Evolutionary conservation across 2,329 filamentous ascomycete species (phyloP).

Genomic region (Pseudogymnoascus sp.): DNA sequence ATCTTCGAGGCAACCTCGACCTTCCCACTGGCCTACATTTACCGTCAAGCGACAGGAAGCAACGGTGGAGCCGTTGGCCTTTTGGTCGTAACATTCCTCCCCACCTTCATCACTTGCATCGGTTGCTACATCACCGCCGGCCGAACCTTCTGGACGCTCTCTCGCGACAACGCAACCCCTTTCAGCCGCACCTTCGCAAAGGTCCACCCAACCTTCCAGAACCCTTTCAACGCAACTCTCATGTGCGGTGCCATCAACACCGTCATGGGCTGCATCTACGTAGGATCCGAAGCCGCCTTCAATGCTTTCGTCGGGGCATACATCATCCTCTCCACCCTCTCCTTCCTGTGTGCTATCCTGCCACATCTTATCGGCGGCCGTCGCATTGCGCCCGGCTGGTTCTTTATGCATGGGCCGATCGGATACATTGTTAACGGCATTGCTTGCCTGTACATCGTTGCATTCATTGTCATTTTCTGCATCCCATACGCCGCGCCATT

Average conservation of each 20-base stretch:
- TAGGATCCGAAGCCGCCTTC: slow-evolving; percentile 56
- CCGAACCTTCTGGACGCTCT: slow-evolving; percentile 52
- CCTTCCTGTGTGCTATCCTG: slow-evolving; percentile 54
- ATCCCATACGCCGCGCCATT: slow-evolving; percentile 42
- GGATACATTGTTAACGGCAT: slow-evolving; percentile 43
- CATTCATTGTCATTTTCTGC: slow-evolving; percentile 54
- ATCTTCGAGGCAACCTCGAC: slow-evolving; percentile 38
- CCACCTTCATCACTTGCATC: slow-evolving; percentile 41
- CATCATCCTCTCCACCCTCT: slow-evolving; percentile 44
- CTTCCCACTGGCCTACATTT: slow-evolving; percentile 59
- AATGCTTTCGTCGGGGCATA: slow-evolving; percentile 54
- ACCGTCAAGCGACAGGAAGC: slow-evolving; percentile 47
- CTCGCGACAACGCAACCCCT: slow-evolving; percentile 48
- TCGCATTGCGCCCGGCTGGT: slow-evolving; percentile 45
- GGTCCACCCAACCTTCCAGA: slow-evolving; percentile 37
- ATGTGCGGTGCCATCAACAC: slow-evolving; percentile 41
- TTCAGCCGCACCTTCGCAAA: slow-evolving; percentile 38
- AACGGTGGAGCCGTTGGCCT: slow-evolving; percentile 42
- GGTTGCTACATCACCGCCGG: slow-evolving; percentile 51
- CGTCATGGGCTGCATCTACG: slow-evolving; percentile 52
- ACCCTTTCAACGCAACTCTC: slow-evolving; percentile 47
- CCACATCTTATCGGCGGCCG: slow-evolving; percentile 41
- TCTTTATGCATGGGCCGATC: slow-evolving; percentile 40
- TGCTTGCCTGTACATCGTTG: slow-evolving; percentile 46
- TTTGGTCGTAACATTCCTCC: slow-evolving; percentile 43